These are phyloP conservation scores for Scheffersomyces ergatensis DNA, from an alignment of 805 yeast genomes.

Conservation along the genomic window DNA sequence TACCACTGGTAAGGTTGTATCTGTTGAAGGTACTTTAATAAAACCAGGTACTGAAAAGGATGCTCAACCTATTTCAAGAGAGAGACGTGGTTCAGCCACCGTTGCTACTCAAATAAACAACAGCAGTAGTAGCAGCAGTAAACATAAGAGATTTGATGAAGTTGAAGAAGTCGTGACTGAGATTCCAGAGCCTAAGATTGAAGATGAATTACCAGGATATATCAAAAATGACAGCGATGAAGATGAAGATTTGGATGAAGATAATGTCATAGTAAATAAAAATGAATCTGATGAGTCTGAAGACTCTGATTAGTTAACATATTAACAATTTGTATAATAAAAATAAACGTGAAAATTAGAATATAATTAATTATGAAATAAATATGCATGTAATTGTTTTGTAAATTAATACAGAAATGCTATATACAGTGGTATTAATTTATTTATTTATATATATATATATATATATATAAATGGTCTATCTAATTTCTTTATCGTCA, in stretches of 20 bases:
- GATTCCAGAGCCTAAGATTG: constrained; percentile 13
- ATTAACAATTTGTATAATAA: no score
- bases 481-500: constrained; percentile 17
- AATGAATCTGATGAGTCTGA: constrained; percentile 20
- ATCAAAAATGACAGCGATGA: constrained; percentile 9
- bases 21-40: constrained; percentile 84
- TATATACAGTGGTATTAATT: constrained; percentile 3
- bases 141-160: constrained; percentile 52
- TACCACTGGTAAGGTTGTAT: constrained; percentile 76
- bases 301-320: constrained; percentile 8
- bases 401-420: no score
- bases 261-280: constrained; percentile 18
- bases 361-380: no score
- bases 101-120: no score
- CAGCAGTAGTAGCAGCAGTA: constrained; percentile 7
- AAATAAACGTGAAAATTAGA: no score
- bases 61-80: constrained; percentile 52
- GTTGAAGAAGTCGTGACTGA: constrained; percentile 17
- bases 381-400: no score
- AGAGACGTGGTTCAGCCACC: constrained; percentile 25
- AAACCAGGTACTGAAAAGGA: constrained; percentile 56
- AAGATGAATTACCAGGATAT: constrained; percentile 7
- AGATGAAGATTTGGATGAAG: constrained; percentile 20
- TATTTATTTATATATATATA: background rate
- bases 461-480: background rate